Evolutionary conservation across 2,329 filamentous ascomycete genomes (phyloP), one percentile per base, ranked within the genome.

Genomic region (Colletotrichum kahawae): DNA sequence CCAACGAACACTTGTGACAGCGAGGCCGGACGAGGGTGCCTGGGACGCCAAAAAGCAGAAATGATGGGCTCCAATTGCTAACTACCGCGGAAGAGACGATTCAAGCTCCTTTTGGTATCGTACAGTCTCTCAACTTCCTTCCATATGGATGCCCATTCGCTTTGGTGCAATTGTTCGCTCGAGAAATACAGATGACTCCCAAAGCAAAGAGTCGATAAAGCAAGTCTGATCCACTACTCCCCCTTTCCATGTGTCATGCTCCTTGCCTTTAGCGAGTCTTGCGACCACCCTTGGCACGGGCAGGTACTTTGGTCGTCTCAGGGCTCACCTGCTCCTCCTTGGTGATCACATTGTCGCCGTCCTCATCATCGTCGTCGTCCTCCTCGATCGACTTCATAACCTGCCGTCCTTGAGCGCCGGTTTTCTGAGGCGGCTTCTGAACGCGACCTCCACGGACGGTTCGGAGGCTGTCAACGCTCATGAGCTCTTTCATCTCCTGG

Each of bases 401-500:
- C 18, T 24, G 13, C 16, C 21, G 5, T 14, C 24, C 16, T 8
- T 43, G 60, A 14, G 34, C 13, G 34, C 33, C 29, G 29, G 29
- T 10, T 5, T 16, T 48, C 12, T 27, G 14, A 7, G 33, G 7
- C 18, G 33, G 7, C 18, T 75, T 75, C 21, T 48, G 56, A 10
- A 75, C 12, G 29, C 72, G 69, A 13, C 72, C 72, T 4, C 69
- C 48, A 14, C 33, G 43, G 21, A 60, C 60, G 21, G 43, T 54
- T 7, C 34, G 68, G 14, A 76, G 48, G 36, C 51, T 65, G 38
- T 33, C 74, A 18, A 16, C 36, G 0, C 51, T 27, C 70, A 76
- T 60, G 7, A 70, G 21, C 12, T 21, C 64, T 51, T 76, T 76
- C 36, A 76, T 36, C 48, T 76, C 74, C 5, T 51, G 48, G 13